Conservation (phyloP, 179 eudicot genomes). For the Dionaea muscipula region DNA sequence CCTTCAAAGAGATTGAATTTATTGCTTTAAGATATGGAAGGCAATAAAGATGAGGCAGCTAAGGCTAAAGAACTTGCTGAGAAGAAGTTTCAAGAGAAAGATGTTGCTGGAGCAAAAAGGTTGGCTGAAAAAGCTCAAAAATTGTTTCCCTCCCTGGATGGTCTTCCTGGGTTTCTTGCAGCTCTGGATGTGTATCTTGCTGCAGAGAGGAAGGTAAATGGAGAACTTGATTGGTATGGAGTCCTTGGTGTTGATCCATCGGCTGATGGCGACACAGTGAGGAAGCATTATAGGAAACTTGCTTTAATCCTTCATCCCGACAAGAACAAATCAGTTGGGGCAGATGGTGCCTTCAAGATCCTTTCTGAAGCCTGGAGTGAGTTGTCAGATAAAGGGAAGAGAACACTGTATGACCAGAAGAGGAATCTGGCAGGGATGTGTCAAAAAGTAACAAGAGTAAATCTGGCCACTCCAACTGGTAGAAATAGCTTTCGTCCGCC, state of each 20-base stretch:
- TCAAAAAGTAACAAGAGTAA: conserved; percentile 25
- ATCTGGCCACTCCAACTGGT: conserved; percentile 16
- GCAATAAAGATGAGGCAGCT: conserved; percentile 82
- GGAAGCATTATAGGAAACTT: conserved; percentile 65
- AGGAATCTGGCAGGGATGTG: conserved; percentile 34
- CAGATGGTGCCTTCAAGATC: conserved; percentile 93
- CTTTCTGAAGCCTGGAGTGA: conserved; percentile 91
- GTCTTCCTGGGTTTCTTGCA: conserved; percentile 48
- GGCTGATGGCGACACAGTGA: conserved; percentile 65
- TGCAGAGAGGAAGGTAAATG: conserved; percentile 64
- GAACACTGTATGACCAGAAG: conserved; percentile 55
- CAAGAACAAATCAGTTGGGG: conserved; percentile 79
- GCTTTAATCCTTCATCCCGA: conserved; percentile 90
- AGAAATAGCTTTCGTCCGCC: conserved; percentile 20
- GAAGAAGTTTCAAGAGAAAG: conserved; percentile 53
- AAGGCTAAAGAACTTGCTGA: conserved; percentile 76
- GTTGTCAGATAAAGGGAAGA: conserved; percentile 64
- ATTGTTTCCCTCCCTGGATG: conserved; percentile 66
- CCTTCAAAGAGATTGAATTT: background rate
- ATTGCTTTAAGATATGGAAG: conserved; percentile 44
- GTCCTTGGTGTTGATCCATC: conserved; percentile 63
- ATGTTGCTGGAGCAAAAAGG: conserved; percentile 59
- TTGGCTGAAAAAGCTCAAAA: conserved; percentile 66
- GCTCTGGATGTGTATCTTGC: conserved; percentile 60
- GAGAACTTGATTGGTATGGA: conserved; percentile 85